Conservation (phyloP, 1,284 basidiomycete genomes). For the Mycena sp. region DNA sequence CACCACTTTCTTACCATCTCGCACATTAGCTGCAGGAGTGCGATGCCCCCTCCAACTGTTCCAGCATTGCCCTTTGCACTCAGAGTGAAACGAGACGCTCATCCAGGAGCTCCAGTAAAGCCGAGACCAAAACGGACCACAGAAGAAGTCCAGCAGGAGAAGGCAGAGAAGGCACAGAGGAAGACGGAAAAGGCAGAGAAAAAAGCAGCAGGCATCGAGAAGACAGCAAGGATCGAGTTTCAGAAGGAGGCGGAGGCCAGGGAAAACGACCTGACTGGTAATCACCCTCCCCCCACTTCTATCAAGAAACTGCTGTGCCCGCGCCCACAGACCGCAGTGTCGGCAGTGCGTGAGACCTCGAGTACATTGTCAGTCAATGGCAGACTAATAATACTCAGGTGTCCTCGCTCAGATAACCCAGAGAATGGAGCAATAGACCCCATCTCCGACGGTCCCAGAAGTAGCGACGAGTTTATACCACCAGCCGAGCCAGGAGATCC, state of each 20-base stretch:
- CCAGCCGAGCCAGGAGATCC: too few species aligned
- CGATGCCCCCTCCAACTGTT: neutral
- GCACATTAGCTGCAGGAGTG: too few species aligned
- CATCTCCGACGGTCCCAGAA: too few species aligned
- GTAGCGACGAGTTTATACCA: too few species aligned
- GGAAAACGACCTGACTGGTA: neutral
- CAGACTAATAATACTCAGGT: too few species aligned
- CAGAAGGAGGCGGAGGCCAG: neutral
- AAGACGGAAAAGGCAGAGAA: neutral
- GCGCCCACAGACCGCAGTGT: neutral
- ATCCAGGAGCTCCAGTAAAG: neutral
- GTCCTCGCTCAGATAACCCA: too few species aligned
- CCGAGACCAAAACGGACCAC: neutral
- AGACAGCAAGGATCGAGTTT: neutral
- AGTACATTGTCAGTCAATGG: too few species aligned
- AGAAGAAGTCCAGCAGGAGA: neutral
- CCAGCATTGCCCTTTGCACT: neutral
- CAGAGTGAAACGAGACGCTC: neutral
- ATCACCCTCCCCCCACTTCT: neutral
- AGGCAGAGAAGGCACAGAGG: neutral
- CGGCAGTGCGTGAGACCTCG: too few species aligned
- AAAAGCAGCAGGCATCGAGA: neutral
- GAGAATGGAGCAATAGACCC: too few species aligned
- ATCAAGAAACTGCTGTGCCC: neutral
- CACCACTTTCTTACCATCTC: too few species aligned